These are phyloP conservation scores for Cutaneotrichosporon sp. DNA, from an alignment of 1,284 basidiomycete species.

Conservation along the genomic window DNA sequence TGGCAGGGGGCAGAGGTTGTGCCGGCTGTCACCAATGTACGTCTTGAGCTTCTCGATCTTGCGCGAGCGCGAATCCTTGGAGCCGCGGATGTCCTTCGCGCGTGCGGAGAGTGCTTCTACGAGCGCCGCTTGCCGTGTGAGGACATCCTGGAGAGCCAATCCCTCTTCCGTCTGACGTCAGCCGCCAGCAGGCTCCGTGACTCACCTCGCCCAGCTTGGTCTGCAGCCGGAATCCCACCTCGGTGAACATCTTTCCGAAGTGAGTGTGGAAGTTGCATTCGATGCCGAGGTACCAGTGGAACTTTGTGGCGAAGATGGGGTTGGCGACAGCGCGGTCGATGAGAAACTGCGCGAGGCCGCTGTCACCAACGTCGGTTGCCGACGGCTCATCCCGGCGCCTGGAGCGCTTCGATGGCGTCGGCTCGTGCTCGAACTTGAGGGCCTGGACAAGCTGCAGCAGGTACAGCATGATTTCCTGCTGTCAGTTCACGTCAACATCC, in stretches of 20 bases:
- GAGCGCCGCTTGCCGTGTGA: constrained; percentile 82
- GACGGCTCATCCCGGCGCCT: constrained; percentile 56
- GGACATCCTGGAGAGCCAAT: constrained; percentile 72
- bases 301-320: constrained; percentile 79
- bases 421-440: constrained; percentile 78
- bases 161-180: constrained; percentile 66
- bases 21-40: constrained; percentile 81
- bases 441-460: constrained; percentile 96
- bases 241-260: constrained; percentile 87
- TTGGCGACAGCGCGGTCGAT: constrained; percentile 82
- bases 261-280: constrained; percentile 73
- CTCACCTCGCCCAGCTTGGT: constrained; percentile 76
- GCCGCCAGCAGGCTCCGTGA: constrained; percentile 57
- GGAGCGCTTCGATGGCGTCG: constrained; percentile 50
- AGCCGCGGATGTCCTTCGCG: constrained; percentile 81
- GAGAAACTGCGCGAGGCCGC: constrained; percentile 85
- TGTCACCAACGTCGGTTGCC: constrained; percentile 64
- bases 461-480: constrained; percentile 88
- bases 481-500: too few species aligned
- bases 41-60: constrained; percentile 93
- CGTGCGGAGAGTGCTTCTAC: constrained; percentile 78
- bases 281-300: constrained; percentile 98
- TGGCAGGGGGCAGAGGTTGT: constrained; percentile 68
- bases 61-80: constrained; percentile 90
- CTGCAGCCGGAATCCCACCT: constrained; percentile 86